Conservation (phyloP, 441 rosid species). For the Flueggea neowawraea region DNA sequence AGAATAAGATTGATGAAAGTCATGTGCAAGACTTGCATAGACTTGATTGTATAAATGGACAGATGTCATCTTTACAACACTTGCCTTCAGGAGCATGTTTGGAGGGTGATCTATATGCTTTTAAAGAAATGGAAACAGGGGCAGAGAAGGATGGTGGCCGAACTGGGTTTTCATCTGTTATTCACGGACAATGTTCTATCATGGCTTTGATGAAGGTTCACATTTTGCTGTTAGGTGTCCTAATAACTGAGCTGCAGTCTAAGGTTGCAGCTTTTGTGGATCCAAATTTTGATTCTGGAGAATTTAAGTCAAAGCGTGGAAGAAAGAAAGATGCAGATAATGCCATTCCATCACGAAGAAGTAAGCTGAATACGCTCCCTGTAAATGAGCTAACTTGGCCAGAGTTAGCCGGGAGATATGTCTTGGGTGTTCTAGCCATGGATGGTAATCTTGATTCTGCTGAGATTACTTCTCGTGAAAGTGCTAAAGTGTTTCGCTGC, state of each 20-base stretch:
- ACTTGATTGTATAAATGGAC: slow-evolving; percentile 27
- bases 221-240: slow-evolving; percentile 61
- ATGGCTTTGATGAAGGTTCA: slow-evolving; percentile 63
- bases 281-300: slow-evolving; percentile 93
- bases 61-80: slow-evolving; percentile 24
- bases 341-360: slow-evolving; percentile 56
- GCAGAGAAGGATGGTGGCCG: slow-evolving; percentile 34
- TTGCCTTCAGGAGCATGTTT: slow-evolving; percentile 25
- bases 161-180: slow-evolving; percentile 31
- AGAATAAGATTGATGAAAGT: slow-evolving; percentile 30
- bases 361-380: slow-evolving; percentile 77
- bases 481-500: slow-evolving; percentile 88
- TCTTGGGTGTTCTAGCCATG: slow-evolving; percentile 81
- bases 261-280: slow-evolving; percentile 91
- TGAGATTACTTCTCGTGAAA: slow-evolving; percentile 81
- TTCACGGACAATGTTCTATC: slow-evolving; percentile 41
- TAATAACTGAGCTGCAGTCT: slow-evolving; percentile 83
- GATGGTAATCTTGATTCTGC: slow-evolving; percentile 89
- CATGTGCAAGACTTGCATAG: slow-evolving; percentile 27
- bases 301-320: slow-evolving; percentile 76
- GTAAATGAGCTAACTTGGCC: slow-evolving; percentile 96
- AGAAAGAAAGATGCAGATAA: slow-evolving; percentile 77
- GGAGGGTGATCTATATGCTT: slow-evolving; percentile 35
- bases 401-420: slow-evolving; percentile 86
- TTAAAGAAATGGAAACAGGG: slow-evolving; percentile 42